Conservation (phyloP, 495 filamentous ascomycete genomes). For the Gamarada debralockiae region DNA sequence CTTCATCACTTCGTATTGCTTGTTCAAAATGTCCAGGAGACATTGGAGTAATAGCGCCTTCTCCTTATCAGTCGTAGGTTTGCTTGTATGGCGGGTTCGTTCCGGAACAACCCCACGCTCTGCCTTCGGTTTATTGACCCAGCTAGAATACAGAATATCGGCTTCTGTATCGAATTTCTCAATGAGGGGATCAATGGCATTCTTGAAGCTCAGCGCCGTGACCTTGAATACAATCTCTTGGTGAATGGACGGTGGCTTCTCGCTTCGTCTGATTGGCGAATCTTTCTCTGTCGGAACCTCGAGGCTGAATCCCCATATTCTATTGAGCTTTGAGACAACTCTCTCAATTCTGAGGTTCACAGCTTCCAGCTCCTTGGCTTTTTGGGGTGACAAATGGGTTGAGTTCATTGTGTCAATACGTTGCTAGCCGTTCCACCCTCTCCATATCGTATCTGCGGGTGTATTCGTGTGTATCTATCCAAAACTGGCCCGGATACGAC, state of each 20-base stretch:
- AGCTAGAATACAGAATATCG: slow-evolving; percentile 5
- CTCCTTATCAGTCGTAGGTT: slow-evolving; percentile 2
- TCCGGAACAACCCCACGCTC: slow-evolving; percentile 15
- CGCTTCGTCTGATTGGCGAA: neutral
- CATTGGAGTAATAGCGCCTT: neutral
- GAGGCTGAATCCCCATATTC: neutral
- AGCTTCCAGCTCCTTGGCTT: neutral
- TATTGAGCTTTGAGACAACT: neutral
- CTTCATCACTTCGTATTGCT: neutral
- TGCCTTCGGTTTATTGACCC: slow-evolving; percentile 19
- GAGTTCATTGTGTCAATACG: neutral
- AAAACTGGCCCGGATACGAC: too few relatives aligned
- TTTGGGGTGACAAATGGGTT: neutral
- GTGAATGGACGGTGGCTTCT: neutral
- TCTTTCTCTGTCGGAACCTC: neutral
- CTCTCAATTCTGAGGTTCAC: neutral
- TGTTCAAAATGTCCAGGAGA: slow-evolving; percentile 3
- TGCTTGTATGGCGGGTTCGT: neutral
- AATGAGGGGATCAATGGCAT: neutral
- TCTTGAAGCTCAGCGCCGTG: neutral
- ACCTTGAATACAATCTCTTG: neutral
- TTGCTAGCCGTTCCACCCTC: neutral
- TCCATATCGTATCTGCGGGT: too few relatives aligned
- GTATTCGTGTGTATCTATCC: too few relatives aligned
- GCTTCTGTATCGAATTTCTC: slow-evolving; percentile 8